phyloP scores from a whole-genome alignment of 2,329 filamentous ascomycete species.

The Colletotrichum magnum region DNA sequence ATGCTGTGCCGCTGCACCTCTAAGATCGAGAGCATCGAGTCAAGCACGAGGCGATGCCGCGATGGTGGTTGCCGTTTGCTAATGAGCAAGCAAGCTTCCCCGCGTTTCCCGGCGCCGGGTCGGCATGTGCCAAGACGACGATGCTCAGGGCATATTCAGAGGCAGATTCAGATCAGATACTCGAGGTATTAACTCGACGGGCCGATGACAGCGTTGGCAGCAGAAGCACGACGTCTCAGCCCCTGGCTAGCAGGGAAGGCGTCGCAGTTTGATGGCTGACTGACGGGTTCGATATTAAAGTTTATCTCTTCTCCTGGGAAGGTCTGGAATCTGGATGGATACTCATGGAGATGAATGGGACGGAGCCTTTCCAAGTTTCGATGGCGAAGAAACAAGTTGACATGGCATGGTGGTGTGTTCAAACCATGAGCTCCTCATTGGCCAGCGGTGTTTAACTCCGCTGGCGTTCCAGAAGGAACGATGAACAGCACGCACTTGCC shows the following conservation, averaged over 20 bases:
- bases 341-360: background rate
- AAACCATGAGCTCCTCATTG: background rate
- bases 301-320: too few relatives aligned
- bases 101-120: background rate
- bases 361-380: background rate
- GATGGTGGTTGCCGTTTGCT: too few relatives aligned
- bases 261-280: background rate
- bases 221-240: too few relatives aligned
- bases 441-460: background rate
- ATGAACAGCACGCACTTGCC: slow-evolving; percentile 3
- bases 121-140: background rate
- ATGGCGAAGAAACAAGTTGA: background rate
- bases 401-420: background rate
- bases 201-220: background rate
- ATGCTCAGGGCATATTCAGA: background rate
- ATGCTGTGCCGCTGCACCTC: too few relatives aligned
- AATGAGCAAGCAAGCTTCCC: background rate
- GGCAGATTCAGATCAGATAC: background rate
- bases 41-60: too few relatives aligned
- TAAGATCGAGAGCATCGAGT: too few relatives aligned
- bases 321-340: too few relatives aligned
- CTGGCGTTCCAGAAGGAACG: slow-evolving; percentile 5
- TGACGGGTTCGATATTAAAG: background rate
- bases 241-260: slow-evolving; percentile 4
- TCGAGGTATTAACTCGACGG: background rate